Evolutionary conservation across 1,284 basidiomycete species (phyloP), one percentile per base, ranked within the genome.

Genomic region (Abortiporus biennis): DNA sequence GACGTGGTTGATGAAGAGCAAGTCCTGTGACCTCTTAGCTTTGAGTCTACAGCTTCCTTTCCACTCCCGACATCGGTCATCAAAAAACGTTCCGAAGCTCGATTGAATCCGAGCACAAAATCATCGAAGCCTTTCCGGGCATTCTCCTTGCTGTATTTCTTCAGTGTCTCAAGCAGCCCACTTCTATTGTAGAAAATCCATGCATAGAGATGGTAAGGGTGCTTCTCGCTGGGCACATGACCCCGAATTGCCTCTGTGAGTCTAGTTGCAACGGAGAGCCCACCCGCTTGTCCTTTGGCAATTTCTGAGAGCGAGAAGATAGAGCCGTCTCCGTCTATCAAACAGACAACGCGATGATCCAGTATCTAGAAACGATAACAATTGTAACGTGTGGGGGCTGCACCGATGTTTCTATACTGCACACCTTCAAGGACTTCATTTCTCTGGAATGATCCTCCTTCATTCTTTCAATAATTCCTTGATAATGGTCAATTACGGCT

Each of bases 1-100:
- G 32, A 25, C 42, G 33, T 22, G 27, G 20, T n/a, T n/a, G n/a
- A n/a, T n/a, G n/a, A n/a, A n/a, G n/a, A n/a, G n/a, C n/a, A n/a
- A n/a, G n/a, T n/a, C n/a, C n/a, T n/a, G n/a, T 22, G 48, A 81
- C 84, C 78, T 68, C 78, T 78, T 54, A 89, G 75, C 63, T 88
- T 88, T 33, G 76, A 69, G 56, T 85, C 82, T 21, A 78, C 76
- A 3, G 76, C 80, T 61, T 88, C 84, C 63, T 87, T 86, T 40
- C 71, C 78, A 42, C 65, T 68, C 19, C 85, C 84, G 40, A 85
- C 82, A 57, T 89, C 85, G 38, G 81, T 68, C 58, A 88, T 81
- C 54, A 73, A 58, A 55, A 82, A 83, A 30, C 77, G 67, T 45
- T 77, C 75, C 9, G 72, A 64, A 6, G 78, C 73, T 56, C 80